Base-by-base conservation (phyloP, 2,329 filamentous ascomycete genomes). In the Pseudogymnoascus sp. region DNA sequence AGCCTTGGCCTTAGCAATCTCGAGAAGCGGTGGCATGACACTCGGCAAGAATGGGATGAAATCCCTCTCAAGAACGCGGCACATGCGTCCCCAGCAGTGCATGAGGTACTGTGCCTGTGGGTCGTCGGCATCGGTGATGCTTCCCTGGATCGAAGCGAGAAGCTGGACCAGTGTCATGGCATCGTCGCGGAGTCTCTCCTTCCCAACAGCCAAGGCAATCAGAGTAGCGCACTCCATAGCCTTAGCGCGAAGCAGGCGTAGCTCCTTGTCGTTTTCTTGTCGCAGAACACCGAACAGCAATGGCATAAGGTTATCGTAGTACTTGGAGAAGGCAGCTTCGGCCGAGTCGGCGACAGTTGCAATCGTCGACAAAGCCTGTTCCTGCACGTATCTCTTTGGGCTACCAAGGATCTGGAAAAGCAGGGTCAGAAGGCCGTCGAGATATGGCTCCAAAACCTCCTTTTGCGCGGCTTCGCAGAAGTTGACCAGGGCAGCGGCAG, bases 81-180 rank as follows among this genome's bases (percentile, higher is more conserved):
- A 97, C 94, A 99, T 99, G 58, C 94, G 87, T 60, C 94, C 94
- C 94, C 94, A 99, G 78, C 94, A 99, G 80, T 99, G 94, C 76
- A 99, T 90, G 36, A 99, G 82, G 74, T 99, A 99, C 70, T 96
- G 93, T 13, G 92, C 89, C 75, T 99, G 94, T 39, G 94, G 94
- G 71, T 99, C 94, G 69, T 99, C 94, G 1, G 92, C 78, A 69
- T 99, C 94, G 4, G 86, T 88, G 64, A 97, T 94, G 71, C 83
- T 88, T 68, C 86, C 81, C 74, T 99, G 94, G 62, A 97, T 96
- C 64, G 84, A 85, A 60, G 89, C 92, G 60, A 99, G 81, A 21
- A 97, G 82, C 69, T 96, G 87, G 17, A 97, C 93, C 40, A 99
- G 80, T 41, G 86, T 88, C 76, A 94, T 81, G 3, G 93, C 92